Evolutionary conservation across 495 filamentous ascomycete species (phyloP).

Genomic region (Neurospora tetraspora): DNA sequence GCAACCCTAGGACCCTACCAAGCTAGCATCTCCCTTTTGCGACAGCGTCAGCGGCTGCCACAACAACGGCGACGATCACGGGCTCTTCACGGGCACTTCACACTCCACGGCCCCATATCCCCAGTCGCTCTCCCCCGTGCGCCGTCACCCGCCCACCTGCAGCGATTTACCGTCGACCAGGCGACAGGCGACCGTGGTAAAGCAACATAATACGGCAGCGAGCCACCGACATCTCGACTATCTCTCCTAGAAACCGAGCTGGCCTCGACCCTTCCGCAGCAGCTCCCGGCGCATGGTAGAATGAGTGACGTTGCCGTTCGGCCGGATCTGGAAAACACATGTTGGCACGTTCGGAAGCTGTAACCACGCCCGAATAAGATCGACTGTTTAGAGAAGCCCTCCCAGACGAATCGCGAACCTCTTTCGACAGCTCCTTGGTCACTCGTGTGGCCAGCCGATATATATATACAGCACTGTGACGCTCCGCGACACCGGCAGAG

Average conservation of each 20-base stretch:
- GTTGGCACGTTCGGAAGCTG: neutral
- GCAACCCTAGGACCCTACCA: neutral
- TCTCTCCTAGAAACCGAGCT: neutral
- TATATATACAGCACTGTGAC: neutral
- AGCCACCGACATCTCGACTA: neutral
- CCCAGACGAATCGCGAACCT: neutral
- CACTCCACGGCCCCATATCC: neutral
- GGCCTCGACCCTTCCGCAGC: neutral
- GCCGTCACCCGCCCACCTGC: neutral
- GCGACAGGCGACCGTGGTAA: neutral
- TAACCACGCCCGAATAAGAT: neutral
- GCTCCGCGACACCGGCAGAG: neutral
- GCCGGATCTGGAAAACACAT: neutral
- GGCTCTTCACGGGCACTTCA: neutral
- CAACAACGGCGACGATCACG: neutral
- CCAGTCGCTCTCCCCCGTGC: neutral
- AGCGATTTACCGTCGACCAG: neutral
- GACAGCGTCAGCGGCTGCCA: neutral
- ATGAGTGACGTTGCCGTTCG: neutral
- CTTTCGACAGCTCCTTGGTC: neutral
- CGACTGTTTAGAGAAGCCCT: neutral
- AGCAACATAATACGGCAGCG: neutral
- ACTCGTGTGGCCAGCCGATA: neutral
- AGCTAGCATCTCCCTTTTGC: neutral
- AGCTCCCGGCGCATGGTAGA: neutral